Conservation (phyloP, 176 grass and related monocot genomes). For the Themeda triandra region DNA sequence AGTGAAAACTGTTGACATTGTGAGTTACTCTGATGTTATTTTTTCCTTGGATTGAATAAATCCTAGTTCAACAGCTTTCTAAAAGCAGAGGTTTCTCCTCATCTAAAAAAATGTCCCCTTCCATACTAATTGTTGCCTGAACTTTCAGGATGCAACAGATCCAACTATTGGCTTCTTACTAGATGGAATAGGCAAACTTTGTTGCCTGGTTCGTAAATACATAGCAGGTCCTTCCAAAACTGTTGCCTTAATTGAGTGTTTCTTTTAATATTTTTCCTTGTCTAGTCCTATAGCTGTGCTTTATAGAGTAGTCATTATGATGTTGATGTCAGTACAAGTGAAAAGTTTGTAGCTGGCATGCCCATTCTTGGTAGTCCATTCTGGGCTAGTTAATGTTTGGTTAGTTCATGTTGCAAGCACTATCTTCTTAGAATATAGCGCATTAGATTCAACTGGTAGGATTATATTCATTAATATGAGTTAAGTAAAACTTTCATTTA, state of each 20-base stretch:
- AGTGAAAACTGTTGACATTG: constrained; percentile 83
- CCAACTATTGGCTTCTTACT: constrained; percentile 92
- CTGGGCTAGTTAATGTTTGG: background rate
- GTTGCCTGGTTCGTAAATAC: constrained; percentile 93
- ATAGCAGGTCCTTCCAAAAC: constrained; percentile 67
- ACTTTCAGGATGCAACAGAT: constrained; percentile 83
- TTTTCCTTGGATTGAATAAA: constrained; percentile 17
- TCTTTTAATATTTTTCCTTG: background rate
- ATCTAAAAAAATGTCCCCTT: background rate
- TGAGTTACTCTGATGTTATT: constrained; percentile 43
- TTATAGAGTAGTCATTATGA: background rate
- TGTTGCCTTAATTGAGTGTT: constrained; percentile 10
- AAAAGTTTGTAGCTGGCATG: background rate
- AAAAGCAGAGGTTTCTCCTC: background rate
- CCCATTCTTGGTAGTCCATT: background rate
- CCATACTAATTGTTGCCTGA: constrained; percentile 24
- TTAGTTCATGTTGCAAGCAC: background rate
- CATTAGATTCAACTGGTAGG: background rate
- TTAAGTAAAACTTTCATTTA: constrained; percentile 12
- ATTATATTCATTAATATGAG: background rate
- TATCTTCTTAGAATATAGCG: background rate
- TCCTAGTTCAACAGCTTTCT: background rate
- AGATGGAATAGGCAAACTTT: constrained; percentile 94
- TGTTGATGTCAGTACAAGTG: background rate
- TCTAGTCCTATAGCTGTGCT: background rate